Evolutionary conservation across 208 protist species (phyloP).

Genomic region (Giardia muris): DNA sequence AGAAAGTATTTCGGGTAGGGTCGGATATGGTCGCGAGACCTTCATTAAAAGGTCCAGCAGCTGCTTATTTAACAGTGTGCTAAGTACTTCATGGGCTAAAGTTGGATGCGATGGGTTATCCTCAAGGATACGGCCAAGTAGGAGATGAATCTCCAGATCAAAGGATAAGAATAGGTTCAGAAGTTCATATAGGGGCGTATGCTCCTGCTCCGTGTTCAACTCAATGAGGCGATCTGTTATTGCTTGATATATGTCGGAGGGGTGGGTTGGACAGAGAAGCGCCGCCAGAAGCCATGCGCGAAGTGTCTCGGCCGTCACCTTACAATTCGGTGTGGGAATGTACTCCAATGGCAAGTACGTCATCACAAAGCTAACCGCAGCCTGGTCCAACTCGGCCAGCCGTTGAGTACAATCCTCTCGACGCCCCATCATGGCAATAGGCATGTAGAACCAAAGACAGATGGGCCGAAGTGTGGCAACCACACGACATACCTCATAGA

Average conservation of each 20-base stretch:
- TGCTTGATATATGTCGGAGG: not conserved
- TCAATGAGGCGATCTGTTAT: not conserved
- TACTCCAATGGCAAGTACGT: not conserved
- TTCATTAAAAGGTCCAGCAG: not conserved
- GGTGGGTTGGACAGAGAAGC: not conserved
- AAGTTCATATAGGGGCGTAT: not conserved
- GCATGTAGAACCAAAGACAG: not conserved
- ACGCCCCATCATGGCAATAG: not conserved
- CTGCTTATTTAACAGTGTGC: not conserved
- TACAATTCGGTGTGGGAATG: not conserved
- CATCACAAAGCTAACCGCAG: not conserved
- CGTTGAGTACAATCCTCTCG: not conserved
- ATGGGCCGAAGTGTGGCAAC: not conserved
- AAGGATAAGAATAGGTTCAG: not conserved
- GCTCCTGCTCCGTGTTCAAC: not conserved
- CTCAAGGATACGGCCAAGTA: not conserved
- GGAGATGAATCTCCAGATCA: not conserved
- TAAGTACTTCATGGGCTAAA: too few relatives aligned
- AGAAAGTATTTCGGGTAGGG: not conserved
- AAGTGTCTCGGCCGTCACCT: not conserved
- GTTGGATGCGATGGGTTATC: too few relatives aligned
- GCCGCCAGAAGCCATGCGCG: not conserved
- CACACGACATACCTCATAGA: not conserved
- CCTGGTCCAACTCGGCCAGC: not conserved
- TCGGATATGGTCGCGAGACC: not conserved